Base-by-base conservation (phyloP, 768 basidiomycete genomes). In the Sistotremastrum suecicum region DNA sequence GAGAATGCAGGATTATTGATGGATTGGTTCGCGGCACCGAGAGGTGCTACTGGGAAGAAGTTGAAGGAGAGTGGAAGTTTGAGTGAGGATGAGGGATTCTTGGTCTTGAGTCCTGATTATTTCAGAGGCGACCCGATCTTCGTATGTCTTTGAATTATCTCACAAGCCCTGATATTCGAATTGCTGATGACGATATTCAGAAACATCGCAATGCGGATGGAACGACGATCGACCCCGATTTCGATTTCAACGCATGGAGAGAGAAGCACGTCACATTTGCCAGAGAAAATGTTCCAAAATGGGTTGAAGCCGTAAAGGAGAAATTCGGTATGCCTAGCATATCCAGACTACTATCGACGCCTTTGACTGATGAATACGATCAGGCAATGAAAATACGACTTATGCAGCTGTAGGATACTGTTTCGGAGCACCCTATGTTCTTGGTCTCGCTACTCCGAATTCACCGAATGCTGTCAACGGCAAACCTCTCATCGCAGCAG, bases 71-170 rank as follows among this genome's bases (percentile, higher is more conserved):
- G 20, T 20, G 20, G 20, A 20, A 20, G 20, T 20, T 20, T 20
- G 20, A 20, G 20, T 20, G 20, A 20, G 20, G 20, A 20, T 20
- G 9, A 39, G 79, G 78, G 78, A 1, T 80, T 71, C 54, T 59
- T 65, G 39, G 76, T 80, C 3, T 56, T 80, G 3, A 76, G 75
- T 2, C 58, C 72, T 37, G 80, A 81, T 49, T 80, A 78, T 57
- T 79, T 82, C 59, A 67, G 77, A 42, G 76, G 78, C 5, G 74
- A 79, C 45, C 63, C 70, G 7, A 52, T 54, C 10, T 37, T 43
- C 20, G 20, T 20, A 20, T 20, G 20, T 20, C 20, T 20, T 20
- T 20, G 20, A 20, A 20, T 20, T 20, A 20, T 20, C 20, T 20
- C 20, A 1, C 20, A 20, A 20, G 20, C 20, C 20, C 20, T 20